Evolutionary conservation across 2,329 filamentous ascomycete species (phyloP), one percentile per base, ranked within the genome.

Genomic region (Colletotrichum spinosum): DNA sequence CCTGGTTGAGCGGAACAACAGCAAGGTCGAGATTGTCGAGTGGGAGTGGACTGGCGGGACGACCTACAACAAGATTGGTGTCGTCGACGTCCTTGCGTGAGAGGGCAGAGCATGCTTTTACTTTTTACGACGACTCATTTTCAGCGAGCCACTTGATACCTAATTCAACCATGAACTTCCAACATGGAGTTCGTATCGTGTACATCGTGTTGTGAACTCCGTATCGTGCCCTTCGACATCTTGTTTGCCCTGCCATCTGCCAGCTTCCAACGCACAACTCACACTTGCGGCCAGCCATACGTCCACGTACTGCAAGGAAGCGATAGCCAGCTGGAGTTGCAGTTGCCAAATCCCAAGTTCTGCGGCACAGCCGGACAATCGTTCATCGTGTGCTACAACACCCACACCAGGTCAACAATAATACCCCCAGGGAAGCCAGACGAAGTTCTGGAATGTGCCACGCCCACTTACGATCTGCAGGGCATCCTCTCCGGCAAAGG

Each of bases 1-100:
- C 12, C 39, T 65, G 6, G 57, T 67, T 0, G 57, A 62, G 56
- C 49, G 63, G 25, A 52, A 46, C 6, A 35, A 15, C 1, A 42
- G 33, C 9, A 67, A 38, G n/a, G 62, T 68, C 9, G 53, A 62
- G 39, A 58, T 68, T 4, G 53, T 62, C 5, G 66, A 67, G 35
- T 68, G 66, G 66, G 54, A 60, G 55, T 68, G 66, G 66, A 62
- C 46, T 13, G 63, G 58, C n/a, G 66, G 63, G n/a, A 68, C 48
- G n/a, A 67, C 57, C 11, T 68, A 68, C 37, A 55, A 57, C 34
- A 65, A 61, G 17, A 55, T 68, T 6, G 66, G 66, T 13, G 54
- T 52, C 13, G 42, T 67, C 13, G 52, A 68, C 2, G 65, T 59
- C 4, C 48, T 52, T n/a, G 55, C 52, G 34, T 17, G 46, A 35